Conservation (phyloP, 2,329 filamentous ascomycete species). For the Tothia fuscella region DNA sequence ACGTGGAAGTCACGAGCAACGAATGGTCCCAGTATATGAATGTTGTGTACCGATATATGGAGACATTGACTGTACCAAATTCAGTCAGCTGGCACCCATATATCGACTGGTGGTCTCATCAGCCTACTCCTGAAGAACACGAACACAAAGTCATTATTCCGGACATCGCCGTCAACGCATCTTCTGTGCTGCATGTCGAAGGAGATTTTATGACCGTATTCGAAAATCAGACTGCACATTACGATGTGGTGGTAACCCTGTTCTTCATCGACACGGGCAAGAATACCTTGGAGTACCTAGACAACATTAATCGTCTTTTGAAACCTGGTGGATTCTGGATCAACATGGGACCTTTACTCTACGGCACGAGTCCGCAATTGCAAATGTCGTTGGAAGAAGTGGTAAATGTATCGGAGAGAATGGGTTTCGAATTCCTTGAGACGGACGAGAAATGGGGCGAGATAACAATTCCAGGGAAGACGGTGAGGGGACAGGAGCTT, state of each 20-base stretch:
- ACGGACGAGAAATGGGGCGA: slow-evolving; percentile 3
- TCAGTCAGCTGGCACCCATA: neutral
- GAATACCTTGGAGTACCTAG: slow-evolving; percentile 9
- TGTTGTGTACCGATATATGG: slow-evolving; percentile 8
- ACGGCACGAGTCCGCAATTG: neutral
- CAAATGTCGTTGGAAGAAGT: slow-evolving; percentile 9
- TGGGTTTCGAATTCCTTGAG: slow-evolving; percentile 10
- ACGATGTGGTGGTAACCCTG: slow-evolving; percentile 6
- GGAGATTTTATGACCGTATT: slow-evolving; percentile 9
- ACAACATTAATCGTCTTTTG: slow-evolving; percentile 6
- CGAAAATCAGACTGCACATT: slow-evolving; percentile 1
- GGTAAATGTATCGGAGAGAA: slow-evolving; percentile 4
- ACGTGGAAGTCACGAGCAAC: slow-evolving; percentile 8
- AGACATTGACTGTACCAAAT: neutral
- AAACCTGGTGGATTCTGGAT: slow-evolving; percentile 10
- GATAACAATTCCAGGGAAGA: slow-evolving; percentile 6
- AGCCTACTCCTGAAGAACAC: neutral
- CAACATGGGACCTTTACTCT: slow-evolving; percentile 8
- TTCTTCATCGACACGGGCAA: slow-evolving; percentile 11
- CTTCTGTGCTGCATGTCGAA: slow-evolving; percentile 4
- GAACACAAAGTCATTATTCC: slow-evolving; percentile 1
- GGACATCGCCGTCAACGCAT: slow-evolving; percentile 1
- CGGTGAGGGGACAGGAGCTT: neutral
- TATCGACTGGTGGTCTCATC: slow-evolving; percentile 11
- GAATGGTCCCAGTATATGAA: slow-evolving; percentile 10